Percentiles rank a stretch among this genome's conserved stretches.
Conservation (phyloP, 108 stramenopile genomes). For the Nitzschia sp. region DNA sequence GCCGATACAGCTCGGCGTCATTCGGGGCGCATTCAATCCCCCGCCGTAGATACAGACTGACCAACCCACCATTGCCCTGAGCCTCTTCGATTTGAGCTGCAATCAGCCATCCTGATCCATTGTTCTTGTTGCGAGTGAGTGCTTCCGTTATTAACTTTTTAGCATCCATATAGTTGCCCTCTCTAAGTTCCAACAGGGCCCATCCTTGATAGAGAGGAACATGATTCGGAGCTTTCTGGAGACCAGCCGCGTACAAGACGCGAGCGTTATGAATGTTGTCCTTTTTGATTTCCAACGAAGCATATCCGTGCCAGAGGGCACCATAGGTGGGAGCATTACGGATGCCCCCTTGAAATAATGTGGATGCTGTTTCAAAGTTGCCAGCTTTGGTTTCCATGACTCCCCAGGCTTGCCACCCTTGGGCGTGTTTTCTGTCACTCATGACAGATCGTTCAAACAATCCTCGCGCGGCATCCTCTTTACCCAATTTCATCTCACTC, state of each 20-base stretch:
- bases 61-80: constrained; percentile 59
- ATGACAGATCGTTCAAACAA: constrained; percentile 67
- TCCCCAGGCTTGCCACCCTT: constrained; percentile 92
- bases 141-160: constrained; percentile 73
- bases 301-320: constrained; percentile 84
- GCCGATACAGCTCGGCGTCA: constrained; percentile 59
- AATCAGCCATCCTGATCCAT: constrained; percentile 78
- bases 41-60: constrained; percentile 58
- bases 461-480: constrained; percentile 57
- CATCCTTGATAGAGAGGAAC: constrained; percentile 74
- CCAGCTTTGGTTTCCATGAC: constrained; percentile 86
- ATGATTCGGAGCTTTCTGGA: constrained; percentile 64
- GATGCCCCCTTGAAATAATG: constrained; percentile 76
- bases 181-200: constrained; percentile 73
- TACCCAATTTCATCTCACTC: constrained; percentile 75
- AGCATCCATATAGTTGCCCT: constrained; percentile 62
- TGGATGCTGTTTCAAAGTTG: constrained; percentile 62
- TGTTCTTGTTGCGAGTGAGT: constrained; percentile 62
- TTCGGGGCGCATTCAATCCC: constrained; percentile 81
- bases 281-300: constrained; percentile 53
- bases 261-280: constrained; percentile 64
- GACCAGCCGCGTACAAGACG: constrained; percentile 67
- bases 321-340: constrained; percentile 70
- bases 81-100: constrained; percentile 38
- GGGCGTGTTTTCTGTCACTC: constrained; percentile 67